Conservation (phyloP, 495 filamentous ascomycete species). For the Podospora pseudocomata region DNA sequence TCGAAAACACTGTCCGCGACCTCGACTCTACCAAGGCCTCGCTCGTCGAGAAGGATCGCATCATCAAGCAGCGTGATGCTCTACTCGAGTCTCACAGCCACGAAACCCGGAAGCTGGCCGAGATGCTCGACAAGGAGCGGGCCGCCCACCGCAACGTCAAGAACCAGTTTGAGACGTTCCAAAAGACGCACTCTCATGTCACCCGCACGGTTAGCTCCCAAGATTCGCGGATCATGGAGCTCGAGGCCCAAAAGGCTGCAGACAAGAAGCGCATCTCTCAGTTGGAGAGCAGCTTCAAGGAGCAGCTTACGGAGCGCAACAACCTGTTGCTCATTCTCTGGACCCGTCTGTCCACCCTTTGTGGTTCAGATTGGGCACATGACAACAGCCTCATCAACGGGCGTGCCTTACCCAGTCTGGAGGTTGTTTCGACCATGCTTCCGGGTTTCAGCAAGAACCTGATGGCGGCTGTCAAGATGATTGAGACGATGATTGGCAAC, state of each 20-base stretch:
- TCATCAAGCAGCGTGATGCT: conserved; percentile 85
- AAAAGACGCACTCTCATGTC: conserved; percentile 80
- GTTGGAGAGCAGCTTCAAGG: conserved; percentile 74
- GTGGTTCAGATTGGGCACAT: conserved; percentile 88
- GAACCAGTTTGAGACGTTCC: conserved; percentile 78
- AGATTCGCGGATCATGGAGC: conserved; percentile 76
- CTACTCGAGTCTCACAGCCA: conserved; percentile 86
- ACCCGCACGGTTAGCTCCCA: conserved; percentile 77
- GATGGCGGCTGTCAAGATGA: conserved; percentile 76
- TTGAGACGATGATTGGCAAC: conserved; percentile 74
- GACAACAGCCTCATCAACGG: conserved; percentile 86
- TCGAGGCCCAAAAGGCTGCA: conserved; percentile 68
- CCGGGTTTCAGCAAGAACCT: conserved; percentile 87
- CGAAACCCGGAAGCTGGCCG: conserved; percentile 77
- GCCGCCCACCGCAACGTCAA: conserved; percentile 78
- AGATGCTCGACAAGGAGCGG: conserved; percentile 88
- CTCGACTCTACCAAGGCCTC: conserved; percentile 72
- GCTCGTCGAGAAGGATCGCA: conserved; percentile 79
- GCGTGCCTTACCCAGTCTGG: conserved; percentile 70
- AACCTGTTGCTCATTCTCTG: conserved; percentile 79
- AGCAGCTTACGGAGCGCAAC: conserved; percentile 87
- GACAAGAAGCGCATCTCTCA: conserved; percentile 70
- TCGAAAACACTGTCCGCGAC: conserved; percentile 76
- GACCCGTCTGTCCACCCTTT: conserved; percentile 80
- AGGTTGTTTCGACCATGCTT: conserved; percentile 74